Evolutionary conservation across 164 flowering plant genomes (phyloP), one percentile per base, ranked within the genome.

Genomic region (Kalanchoe fedtschenkoi): DNA sequence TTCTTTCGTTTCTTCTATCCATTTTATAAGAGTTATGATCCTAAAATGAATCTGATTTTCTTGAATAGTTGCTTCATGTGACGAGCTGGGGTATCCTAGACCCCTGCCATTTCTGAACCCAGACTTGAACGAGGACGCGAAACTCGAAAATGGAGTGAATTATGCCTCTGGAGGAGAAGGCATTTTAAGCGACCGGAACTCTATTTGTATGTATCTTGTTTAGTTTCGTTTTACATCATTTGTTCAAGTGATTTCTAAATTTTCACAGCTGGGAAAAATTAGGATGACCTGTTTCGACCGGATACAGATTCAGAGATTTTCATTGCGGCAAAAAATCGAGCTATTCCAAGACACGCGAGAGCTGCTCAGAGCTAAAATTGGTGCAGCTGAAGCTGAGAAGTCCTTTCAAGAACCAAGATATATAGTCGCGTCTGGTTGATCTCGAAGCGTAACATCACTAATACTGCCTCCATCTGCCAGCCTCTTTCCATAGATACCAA

Each of bases 121-220:
- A 3, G 68, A 83, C 15, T 55, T 93, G 37, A 73, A 72, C 1
- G 99, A 83, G 65, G 97, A 93, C 63, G 58, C 70, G 29, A 90
- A 90, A 43, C 69, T 93, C 56, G 78, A 72, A 47, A 88, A 84
- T 61, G 99, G 99, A 51, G 87, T 88, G 5, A 93, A 87, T 60
- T 93, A 70, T 74, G 99, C 99, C 34, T 93, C 99, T 11, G 99
- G 99, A 47, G 99, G 99, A 63, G 97, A 87, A 19, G 99, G 99
- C 30, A 93, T 93, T 69, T 71, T 93, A 71, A 88, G 90, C 68
- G 86, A 88, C 99, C 6, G 97, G 95, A 0, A 63, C 79, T 11
- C 70, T 61, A 17, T 93, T 89, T 75, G 98, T 89, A 82, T 84
- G 96, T n/a, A n/a, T 34, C 29, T 0, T 15, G 5, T 56, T 41